Percentiles rank a stretch among this genome's conserved stretches.
phyloP scores from a whole-genome alignment of 352 stramenopile species.

The Globisporangium uncinulatum region DNA sequence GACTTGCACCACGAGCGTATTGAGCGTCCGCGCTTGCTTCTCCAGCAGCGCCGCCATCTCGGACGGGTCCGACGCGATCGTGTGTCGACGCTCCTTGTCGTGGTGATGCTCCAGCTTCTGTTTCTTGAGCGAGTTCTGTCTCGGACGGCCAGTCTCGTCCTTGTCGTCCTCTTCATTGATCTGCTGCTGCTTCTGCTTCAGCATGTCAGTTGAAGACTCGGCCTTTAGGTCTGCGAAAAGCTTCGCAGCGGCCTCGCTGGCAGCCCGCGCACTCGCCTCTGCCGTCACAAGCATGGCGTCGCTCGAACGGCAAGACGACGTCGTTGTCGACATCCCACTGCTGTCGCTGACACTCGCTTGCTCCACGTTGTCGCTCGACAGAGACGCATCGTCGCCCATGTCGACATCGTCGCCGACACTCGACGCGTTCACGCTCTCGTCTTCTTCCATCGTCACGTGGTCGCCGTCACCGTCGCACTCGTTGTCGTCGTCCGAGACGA shows the following conservation, averaged over 20 bases:
- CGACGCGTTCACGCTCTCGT: background rate
- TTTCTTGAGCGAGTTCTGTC: conserved; percentile 9
- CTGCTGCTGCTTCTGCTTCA: background rate
- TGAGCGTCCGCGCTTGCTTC: conserved; percentile 3
- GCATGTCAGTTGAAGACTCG: background rate
- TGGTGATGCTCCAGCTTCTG: conserved; percentile 4
- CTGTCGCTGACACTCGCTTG: background rate
- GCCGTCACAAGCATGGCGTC: background rate
- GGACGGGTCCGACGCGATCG: background rate
- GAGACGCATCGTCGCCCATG: background rate
- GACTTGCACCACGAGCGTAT: conserved; percentile 1
- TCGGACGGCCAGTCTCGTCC: background rate
- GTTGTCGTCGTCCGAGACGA: conserved; percentile 7
- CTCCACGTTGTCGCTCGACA: background rate
- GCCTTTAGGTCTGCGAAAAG: background rate
- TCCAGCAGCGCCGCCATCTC: background rate
- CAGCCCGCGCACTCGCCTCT: background rate
- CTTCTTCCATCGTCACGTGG: background rate
- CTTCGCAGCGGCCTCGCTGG: background rate
- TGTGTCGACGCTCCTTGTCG: background rate
- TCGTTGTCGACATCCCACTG: background rate
- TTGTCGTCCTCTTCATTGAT: background rate
- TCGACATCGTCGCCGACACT: background rate
- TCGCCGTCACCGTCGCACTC: conserved; percentile 1
- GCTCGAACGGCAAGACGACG: no score